A percentile compares a stretch with the other conserved stretches of the same genome.
Evolutionary conservation across 306 rosid species (phyloP).

Genomic region (Ceratonia siliqua): DNA sequence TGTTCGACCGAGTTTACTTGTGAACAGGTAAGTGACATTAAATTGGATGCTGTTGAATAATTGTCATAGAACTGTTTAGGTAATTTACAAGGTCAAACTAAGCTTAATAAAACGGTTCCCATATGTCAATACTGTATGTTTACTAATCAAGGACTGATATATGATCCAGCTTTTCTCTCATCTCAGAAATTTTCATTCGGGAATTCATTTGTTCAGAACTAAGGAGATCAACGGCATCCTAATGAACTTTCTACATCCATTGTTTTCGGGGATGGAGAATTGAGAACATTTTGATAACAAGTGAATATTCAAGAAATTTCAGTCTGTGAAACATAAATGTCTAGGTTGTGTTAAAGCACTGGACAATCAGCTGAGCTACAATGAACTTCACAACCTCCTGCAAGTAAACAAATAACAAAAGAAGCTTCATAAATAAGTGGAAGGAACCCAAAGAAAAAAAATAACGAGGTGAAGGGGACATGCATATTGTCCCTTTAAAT

Average conservation of each 20-base stretch:
- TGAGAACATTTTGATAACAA: neutral
- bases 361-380: slow-evolving; percentile 50
- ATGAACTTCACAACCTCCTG: slow-evolving; percentile 43
- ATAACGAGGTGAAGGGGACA: neutral
- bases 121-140: neutral
- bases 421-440: neutral
- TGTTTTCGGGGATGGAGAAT: neutral
- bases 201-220: neutral
- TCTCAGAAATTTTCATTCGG: neutral
- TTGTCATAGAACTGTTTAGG: neutral
- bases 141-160: neutral
- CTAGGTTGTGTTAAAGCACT: slow-evolving; percentile 40
- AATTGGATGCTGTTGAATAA: no score
- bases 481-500: neutral
- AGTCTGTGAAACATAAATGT: neutral
- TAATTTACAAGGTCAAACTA: no score
- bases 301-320: slow-evolving; percentile 43
- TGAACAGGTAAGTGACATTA: neutral
- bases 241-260: neutral
- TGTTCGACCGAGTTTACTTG: neutral
- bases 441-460: neutral
- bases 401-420: slow-evolving; percentile 9
- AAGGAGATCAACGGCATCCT: neutral
- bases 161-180: neutral
- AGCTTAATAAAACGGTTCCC: no score